Base-by-base conservation (phyloP, 2,329 filamentous ascomycete genomes). In the Colletotrichum tofieldiae region DNA sequence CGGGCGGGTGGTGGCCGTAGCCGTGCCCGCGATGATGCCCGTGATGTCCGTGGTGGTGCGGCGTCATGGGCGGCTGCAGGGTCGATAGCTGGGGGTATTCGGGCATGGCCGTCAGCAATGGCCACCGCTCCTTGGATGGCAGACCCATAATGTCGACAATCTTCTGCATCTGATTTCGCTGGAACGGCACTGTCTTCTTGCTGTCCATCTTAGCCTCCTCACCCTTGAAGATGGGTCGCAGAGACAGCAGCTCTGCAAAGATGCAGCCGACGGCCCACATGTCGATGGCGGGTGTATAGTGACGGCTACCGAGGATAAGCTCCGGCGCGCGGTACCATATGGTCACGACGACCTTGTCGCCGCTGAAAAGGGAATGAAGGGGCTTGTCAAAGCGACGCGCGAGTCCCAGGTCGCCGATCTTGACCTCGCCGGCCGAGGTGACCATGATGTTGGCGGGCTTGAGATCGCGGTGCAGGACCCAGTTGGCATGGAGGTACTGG, bases 391-490 rank as follows among this genome's bases (percentile, higher is more conserved):
- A 98, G 2, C 98, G 87, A 23, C 96, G 92, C 9, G 96, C 96
- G 1, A 99, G 89, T 2, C 96, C 96, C 51, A 99, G 85, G 82
- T 99, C 96, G 51, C 96, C 96, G 75, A 99, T 98, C 80, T 96
- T 96, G 76, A 99, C 95, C 75, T 94, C 93, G 14, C 96, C 96
- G 6, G 86, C 85, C 8, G 94, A 96, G 1, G 95, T 98, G 59
- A 99, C 96, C 92, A 99, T 97, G 84, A 99, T 99, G 81, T 99
- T 99, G 76, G 96, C 96, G 3, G 96, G 96, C 81, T 99, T 99
- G 63, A 99, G 87, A 82, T 99, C 96, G 56, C 96, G 94, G 82
- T 99, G 96, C 72, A 99, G 89, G 47, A 99, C 94, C 96, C 96
- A 99, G 81, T 97, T 98, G 73, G 92, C 93, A 81, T 99, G 96